These are phyloP conservation scores for Ascochyta lentis DNA, from an alignment of 2,329 filamentous ascomycete genomes.

Conservation along the genomic window DNA sequence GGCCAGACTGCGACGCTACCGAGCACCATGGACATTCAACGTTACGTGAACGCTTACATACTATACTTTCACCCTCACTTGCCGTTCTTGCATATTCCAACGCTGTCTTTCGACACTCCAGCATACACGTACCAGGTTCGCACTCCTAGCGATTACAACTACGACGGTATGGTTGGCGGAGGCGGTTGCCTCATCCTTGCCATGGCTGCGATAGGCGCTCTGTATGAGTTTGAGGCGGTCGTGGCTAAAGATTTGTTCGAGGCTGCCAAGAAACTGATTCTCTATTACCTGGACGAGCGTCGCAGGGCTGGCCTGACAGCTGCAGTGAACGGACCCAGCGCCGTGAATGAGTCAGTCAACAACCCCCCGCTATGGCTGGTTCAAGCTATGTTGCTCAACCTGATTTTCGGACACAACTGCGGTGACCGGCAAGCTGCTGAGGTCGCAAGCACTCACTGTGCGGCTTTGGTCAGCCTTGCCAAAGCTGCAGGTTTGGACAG, in stretches of 20 bases:
- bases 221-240: slow-evolving; percentile 84
- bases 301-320: slow-evolving; percentile 81
- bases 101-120: slow-evolving; percentile 85
- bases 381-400: slow-evolving; percentile 94
- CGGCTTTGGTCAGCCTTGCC: slow-evolving; percentile 87
- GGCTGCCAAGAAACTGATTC: slow-evolving; percentile 93
- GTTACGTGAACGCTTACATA: slow-evolving; percentile 89
- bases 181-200: slow-evolving; percentile 86
- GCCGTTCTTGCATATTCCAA: slow-evolving; percentile 92
- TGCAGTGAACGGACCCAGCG: slow-evolving; percentile 60
- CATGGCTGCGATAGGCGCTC: slow-evolving; percentile 83
- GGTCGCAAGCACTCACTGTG: slow-evolving; percentile 90
- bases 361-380: slow-evolving; percentile 92
- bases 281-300: slow-evolving; percentile 88
- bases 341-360: slow-evolving; percentile 64
- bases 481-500: slow-evolving; percentile 81
- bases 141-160: slow-evolving; percentile 61
- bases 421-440: slow-evolving; percentile 90
- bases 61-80: slow-evolving; percentile 92
- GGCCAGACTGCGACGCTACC: slow-evolving; percentile 68
- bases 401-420: slow-evolving; percentile 94
- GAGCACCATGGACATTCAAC: slow-evolving; percentile 83
- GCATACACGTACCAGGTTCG: slow-evolving; percentile 67
- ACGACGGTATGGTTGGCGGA: slow-evolving; percentile 70
- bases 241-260: slow-evolving; percentile 88